phyloP scores from a whole-genome alignment of 2,329 filamentous ascomycete species.

The Paecilomyces dactylethromorphus region DNA sequence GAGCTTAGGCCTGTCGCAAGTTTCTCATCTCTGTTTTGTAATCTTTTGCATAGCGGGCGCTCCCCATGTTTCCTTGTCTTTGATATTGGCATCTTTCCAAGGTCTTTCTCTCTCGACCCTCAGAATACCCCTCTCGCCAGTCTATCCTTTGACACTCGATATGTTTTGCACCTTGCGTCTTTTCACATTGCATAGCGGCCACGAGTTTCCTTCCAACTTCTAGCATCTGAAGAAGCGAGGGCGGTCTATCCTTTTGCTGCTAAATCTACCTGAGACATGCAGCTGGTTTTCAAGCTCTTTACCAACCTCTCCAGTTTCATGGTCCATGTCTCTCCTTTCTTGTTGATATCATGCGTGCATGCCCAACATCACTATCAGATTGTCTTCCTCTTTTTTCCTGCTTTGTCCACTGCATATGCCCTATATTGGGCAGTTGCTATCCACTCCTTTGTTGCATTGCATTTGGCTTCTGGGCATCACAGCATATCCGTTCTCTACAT shows the following conservation, averaged over 20 bases:
- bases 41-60: slow-evolving; percentile 1
- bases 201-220: slow-evolving; percentile 24
- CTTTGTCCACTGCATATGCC: not conserved
- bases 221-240: slow-evolving; percentile 13
- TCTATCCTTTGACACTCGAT: slow-evolving; percentile 1
- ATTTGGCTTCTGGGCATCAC: slow-evolving; percentile 8
- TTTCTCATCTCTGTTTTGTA: slow-evolving; percentile 1
- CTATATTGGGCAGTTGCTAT: not conserved
- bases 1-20: not conserved
- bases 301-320: slow-evolving; percentile 8
- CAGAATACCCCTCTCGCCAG: not conserved
- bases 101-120: slow-evolving; percentile 1
- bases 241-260: slow-evolving; percentile 11
- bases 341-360: slow-evolving; percentile 9
- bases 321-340: slow-evolving; percentile 13
- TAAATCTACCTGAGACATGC: not conserved
- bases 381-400: not conserved
- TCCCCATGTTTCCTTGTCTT: slow-evolving; percentile 2
- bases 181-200: slow-evolving; percentile 8
- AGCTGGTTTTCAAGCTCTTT: slow-evolving; percentile 9
- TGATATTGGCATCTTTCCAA: slow-evolving; percentile 1
- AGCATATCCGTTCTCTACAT: slow-evolving; percentile 9
- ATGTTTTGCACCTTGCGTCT: slow-evolving; percentile 3
- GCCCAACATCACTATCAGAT: slow-evolving; percentile 3
- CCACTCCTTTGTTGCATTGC: slow-evolving; percentile 2